Percentiles rank a stretch among this genome's conserved stretches.
Evolutionary conservation across 2,329 filamentous ascomycete genomes (phyloP).

Genomic region (Diplodia seriata): DNA sequence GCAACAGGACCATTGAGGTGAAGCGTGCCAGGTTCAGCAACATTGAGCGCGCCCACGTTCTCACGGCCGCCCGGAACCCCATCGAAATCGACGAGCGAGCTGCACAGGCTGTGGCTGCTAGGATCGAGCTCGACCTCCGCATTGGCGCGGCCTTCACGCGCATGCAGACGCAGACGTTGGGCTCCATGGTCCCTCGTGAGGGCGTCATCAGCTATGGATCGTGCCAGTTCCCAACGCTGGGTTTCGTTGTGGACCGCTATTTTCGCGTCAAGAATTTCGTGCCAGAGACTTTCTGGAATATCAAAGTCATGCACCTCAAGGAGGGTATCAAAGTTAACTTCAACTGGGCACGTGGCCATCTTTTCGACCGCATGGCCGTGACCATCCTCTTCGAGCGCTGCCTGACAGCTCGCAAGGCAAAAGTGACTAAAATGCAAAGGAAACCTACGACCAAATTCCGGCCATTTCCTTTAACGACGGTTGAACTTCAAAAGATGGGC

Average conservation of each 20-base stretch:
- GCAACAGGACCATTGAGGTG: slow-evolving; percentile 76
- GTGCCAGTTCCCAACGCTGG: slow-evolving; percentile 95
- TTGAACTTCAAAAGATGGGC: slow-evolving; percentile 95
- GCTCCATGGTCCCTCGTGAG: slow-evolving; percentile 69
- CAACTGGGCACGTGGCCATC: slow-evolving; percentile 77
- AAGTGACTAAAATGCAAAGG: slow-evolving; percentile 83
- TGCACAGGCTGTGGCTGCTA: slow-evolving; percentile 83
- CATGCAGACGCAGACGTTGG: slow-evolving; percentile 81
- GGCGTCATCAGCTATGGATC: slow-evolving; percentile 87
- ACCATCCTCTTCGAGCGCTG: slow-evolving; percentile 87
- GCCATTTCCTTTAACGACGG: slow-evolving; percentile 89
- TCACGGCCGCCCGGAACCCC: slow-evolving; percentile 80
- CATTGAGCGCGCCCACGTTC: slow-evolving; percentile 90
- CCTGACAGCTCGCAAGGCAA: slow-evolving; percentile 75
- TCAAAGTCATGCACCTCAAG: slow-evolving; percentile 80
- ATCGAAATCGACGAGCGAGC: slow-evolving; percentile 82
- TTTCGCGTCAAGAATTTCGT: slow-evolving; percentile 93
- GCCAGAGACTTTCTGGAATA: slow-evolving; percentile 90
- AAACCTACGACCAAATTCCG: slow-evolving; percentile 95
- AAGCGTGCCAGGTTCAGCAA: slow-evolving; percentile 94
- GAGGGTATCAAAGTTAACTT: slow-evolving; percentile 83
- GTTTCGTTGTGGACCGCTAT: slow-evolving; percentile 96
- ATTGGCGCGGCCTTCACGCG: slow-evolving; percentile 94
- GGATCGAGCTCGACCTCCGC: slow-evolving; percentile 89
- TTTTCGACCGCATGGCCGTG: slow-evolving; percentile 87